Conservation (phyloP, 345 rosid genomes). For the Syzygium grande region DNA sequence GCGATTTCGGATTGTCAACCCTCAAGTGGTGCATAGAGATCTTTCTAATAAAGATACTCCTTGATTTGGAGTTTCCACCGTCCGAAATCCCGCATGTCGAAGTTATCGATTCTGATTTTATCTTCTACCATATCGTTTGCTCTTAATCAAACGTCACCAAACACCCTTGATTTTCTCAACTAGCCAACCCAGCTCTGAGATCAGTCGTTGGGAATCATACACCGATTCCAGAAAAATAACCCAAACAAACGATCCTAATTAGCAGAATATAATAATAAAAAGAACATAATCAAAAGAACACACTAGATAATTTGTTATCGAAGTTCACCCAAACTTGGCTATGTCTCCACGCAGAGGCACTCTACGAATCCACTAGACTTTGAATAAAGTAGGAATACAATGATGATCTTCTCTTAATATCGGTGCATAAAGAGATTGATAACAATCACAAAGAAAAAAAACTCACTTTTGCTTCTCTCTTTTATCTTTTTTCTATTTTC, state of each 20-base stretch:
- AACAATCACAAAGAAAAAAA: background rate
- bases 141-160: background rate
- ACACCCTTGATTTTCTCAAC: background rate
- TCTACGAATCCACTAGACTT: background rate
- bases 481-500: no score
- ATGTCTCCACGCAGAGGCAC: rapidly evolving
- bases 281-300: background rate
- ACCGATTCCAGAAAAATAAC: no score
- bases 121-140: rapidly evolving
- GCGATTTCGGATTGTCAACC: no score
- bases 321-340: background rate
- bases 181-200: background rate
- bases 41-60: background rate
- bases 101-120: no score
- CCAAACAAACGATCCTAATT: background rate
- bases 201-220: rapidly evolving
- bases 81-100: rapidly evolving
- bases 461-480: no score
- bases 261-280: no score
- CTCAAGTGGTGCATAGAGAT: background rate
- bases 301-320: background rate
- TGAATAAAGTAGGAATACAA: rapidly evolving
- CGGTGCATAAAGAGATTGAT: background rate
- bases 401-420: no score
- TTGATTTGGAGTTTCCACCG: background rate